These are phyloP conservation scores for Funneliformis caledonium DNA, from an alignment of 371 early-diverging fungal genomes.

Conservation along the genomic window DNA sequence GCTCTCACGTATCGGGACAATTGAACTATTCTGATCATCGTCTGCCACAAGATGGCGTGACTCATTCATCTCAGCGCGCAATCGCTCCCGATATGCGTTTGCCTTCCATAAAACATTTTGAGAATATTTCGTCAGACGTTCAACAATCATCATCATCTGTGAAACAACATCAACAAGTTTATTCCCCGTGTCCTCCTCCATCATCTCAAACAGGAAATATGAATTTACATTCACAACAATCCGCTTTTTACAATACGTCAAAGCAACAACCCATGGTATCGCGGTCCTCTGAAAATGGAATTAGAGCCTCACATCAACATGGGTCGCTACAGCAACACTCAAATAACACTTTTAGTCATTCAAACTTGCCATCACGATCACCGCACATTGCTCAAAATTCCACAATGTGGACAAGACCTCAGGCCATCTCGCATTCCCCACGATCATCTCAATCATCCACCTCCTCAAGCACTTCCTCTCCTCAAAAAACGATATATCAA, in stretches of 20 bases:
- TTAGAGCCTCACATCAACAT: background rate
- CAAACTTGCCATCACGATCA: background rate
- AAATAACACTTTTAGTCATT: background rate
- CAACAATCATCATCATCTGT: background rate
- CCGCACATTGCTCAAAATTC: slow-evolving; percentile 1
- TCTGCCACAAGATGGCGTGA: background rate
- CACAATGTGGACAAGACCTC: background rate
- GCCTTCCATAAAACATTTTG: background rate
- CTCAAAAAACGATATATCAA: background rate
- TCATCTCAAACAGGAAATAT: background rate
- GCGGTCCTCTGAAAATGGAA: background rate
- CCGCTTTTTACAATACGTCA: background rate
- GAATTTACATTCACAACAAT: background rate
- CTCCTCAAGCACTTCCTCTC: background rate
- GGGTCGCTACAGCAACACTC: background rate
- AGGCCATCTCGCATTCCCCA: background rate
- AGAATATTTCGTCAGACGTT: background rate
- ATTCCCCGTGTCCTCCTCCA: background rate
- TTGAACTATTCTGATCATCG: background rate
- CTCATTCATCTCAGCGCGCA: background rate
- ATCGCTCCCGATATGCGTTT: background rate
- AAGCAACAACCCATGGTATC: background rate
- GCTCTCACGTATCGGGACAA: background rate
- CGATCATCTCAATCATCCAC: background rate
- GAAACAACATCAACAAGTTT: background rate